Percentiles rank a stretch among this genome's conserved stretches.
These are phyloP conservation scores for Umbelopsis vinacea DNA, from an alignment of 192 early-diverging fungal species.

Conservation along the genomic window DNA sequence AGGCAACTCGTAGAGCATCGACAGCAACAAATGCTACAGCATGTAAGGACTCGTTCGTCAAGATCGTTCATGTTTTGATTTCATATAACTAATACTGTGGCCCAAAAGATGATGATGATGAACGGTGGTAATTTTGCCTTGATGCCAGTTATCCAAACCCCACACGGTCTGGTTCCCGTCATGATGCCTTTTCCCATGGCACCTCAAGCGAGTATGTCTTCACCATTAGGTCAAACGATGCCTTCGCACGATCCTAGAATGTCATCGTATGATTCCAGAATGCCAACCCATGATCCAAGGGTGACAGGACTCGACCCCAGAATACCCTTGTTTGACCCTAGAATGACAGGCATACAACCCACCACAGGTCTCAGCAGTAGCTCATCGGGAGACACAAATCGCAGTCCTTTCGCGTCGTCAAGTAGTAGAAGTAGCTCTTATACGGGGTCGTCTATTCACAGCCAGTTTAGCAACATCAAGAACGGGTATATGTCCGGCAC, in stretches of 20 bases:
- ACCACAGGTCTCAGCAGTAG: not conserved
- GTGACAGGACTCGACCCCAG: no score
- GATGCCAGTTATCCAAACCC: constrained; percentile 18
- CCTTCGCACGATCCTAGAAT: not conserved
- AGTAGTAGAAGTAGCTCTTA: not conserved
- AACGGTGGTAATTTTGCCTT: not conserved
- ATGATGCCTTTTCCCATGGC: constrained; percentile 3
- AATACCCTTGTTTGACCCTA: no score
- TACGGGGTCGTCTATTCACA: constrained; percentile 2
- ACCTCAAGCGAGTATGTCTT: not conserved
- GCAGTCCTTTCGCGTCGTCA: not conserved
- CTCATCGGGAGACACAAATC: not conserved
- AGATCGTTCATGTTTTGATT: not conserved
- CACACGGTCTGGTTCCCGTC: not conserved
- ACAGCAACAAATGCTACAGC: constrained; percentile 43
- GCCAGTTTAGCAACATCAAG: not conserved
- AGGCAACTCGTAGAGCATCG: constrained; percentile 39
- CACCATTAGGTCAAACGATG: not conserved
- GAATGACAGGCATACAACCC: not conserved
- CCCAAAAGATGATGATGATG: not conserved
- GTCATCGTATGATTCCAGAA: not conserved
- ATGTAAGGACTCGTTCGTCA: constrained; percentile 19
- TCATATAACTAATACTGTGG: not conserved
- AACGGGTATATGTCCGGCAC: not conserved
- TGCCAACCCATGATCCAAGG: not conserved